phyloP scores from a whole-genome alignment of 2,329 filamentous ascomycete species.

The Penicillium sp. region DNA sequence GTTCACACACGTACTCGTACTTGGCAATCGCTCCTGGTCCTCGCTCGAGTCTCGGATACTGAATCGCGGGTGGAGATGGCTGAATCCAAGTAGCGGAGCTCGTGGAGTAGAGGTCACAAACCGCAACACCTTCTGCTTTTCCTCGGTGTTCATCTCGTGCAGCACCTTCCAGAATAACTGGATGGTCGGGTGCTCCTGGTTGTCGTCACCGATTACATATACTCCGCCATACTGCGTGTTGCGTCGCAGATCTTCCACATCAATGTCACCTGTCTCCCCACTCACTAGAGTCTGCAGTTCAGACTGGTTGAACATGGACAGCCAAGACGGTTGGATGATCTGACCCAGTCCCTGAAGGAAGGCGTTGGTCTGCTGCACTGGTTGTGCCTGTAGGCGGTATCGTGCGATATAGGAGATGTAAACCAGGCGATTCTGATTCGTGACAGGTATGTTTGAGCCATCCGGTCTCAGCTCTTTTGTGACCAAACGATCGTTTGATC shows the following conservation, averaged over 20 bases:
- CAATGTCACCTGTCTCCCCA: conserved; percentile 81
- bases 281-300: conserved; percentile 93
- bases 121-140: conserved; percentile 83
- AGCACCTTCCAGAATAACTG: conserved; percentile 91
- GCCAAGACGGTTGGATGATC: conserved; percentile 89
- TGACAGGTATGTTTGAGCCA: conserved; percentile 76
- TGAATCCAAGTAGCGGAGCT: conserved; percentile 85
- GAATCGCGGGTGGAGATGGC: conserved; percentile 79
- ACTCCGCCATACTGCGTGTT: conserved; percentile 87
- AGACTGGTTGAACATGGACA: conserved; percentile 97
- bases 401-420: conserved; percentile 91
- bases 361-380: conserved; percentile 75
- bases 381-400: conserved; percentile 80
- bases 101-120: conserved; percentile 94
- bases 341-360: conserved; percentile 83
- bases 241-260: conserved; percentile 78
- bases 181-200: conserved; percentile 80
- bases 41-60: conserved; percentile 81
- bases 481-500: conserved; percentile 58
- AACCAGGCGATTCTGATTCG: conserved; percentile 87
- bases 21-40: conserved; percentile 78
- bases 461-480: conserved; percentile 74
- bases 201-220: conserved; percentile 87
- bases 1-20: conserved; percentile 95
- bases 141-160: conserved; percentile 69